Base-by-base conservation (phyloP, 2,329 filamentous ascomycete species). In the Bipolaris gigantea region DNA sequence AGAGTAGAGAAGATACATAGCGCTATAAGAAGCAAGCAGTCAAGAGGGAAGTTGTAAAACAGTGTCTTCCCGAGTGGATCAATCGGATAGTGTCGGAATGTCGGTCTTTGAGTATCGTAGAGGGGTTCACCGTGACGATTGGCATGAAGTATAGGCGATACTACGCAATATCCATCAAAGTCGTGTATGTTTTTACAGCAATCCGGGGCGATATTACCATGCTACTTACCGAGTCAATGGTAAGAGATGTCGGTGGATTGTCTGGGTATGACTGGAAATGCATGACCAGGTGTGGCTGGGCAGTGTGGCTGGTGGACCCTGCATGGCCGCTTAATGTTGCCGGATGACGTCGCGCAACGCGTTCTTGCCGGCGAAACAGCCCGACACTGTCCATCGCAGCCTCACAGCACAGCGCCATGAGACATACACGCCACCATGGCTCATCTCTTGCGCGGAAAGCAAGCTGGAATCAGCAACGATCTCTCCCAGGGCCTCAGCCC, bases 391-490 rank as follows among this genome's bases (percentile, higher is more conserved):
- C 50, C 34, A 41, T 45, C 40, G 45, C 43, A 44, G 50, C 19
- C 38, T 55, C 21, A 41, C 45, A 33, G 46, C 45, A 46, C 60
- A 59, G 56, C 68, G 66, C 63, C 57, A 72, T 72, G 71, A 70
- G 40, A 63, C 57, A 59, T 55, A 46, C 57, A 47, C 57, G 36
- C 49, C 68, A 66, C 52, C 53, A 97, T 97, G 92, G 86, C 92
- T 50, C 85, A 89, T 66, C 93, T 97, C 73, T 79, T 99, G 59
- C 84, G 94, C 73, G 89, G 90, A 66, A 97, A 96, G 81, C 94
- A 97, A 81, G 85, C 91, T 53, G 94, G 94, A 69, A 89, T 99
- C 66, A 89, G 92, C 73, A 90, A 88, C 76, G 94, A 97, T 77
- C 83, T 99, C 62, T 96, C 92, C 48, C 86, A 87, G 16, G 89